These are phyloP conservation scores for Scutellaria minor DNA, from an alignment of 257 asterid genomes.

Conservation along the genomic window DNA sequence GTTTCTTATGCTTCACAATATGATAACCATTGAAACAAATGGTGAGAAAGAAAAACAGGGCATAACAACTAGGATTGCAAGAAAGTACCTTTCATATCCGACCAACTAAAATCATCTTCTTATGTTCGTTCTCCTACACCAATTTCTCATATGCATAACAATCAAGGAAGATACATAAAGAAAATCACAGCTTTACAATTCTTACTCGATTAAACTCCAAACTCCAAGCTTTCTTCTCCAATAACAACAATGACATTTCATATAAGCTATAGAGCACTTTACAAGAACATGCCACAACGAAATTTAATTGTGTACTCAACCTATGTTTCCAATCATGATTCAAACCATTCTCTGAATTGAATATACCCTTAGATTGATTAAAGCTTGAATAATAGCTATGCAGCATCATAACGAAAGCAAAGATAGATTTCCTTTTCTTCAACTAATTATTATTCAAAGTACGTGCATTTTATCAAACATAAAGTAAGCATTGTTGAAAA, in stretches of 20 bases:
- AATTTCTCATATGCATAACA: not conserved
- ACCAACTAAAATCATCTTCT: no score
- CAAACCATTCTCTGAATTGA: not conserved
- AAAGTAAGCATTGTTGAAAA: slow-evolving; percentile 20
- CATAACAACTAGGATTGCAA: not conserved
- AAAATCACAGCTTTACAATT: not conserved
- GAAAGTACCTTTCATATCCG: no score
- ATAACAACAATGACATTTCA: not conserved
- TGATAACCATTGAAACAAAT: not conserved
- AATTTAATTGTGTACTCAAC: not conserved
- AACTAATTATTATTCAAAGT: slow-evolving; percentile 12
- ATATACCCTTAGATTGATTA: not conserved
- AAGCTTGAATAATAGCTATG: not conserved
- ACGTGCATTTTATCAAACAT: slow-evolving; percentile 19
- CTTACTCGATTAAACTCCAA: not conserved
- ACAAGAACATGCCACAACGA: slow-evolving; percentile 12
- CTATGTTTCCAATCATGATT: slow-evolving; percentile 6
- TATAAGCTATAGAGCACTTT: not conserved
- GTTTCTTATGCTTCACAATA: not conserved
- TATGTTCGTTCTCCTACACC: no score
- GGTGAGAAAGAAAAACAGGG: not conserved
- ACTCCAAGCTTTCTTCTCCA: not conserved
- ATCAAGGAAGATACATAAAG: not conserved
- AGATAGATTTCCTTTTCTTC: not conserved
- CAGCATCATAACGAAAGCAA: slow-evolving; percentile 16